Evolutionary conservation across 306 rosid species (phyloP), one percentile per base, ranked within the genome.

Genomic region (Glycine latifolia): DNA sequence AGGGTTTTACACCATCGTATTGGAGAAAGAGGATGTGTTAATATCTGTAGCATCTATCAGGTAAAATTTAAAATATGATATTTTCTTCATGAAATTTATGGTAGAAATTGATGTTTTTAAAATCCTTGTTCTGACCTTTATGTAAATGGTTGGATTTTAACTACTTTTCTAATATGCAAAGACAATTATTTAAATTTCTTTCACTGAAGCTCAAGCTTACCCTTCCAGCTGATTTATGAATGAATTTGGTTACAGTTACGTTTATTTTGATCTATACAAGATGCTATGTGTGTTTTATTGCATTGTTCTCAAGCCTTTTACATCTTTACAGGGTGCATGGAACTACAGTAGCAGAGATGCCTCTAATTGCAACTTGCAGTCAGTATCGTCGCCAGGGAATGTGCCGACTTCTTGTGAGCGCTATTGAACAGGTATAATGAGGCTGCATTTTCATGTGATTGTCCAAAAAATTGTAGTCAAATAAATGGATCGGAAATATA

Each of bases 301-400:
- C 41, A 16, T 48, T 84, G 54, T 66, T 68, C 76, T 82, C 46
- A 46, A 59, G 76, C 65, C 49, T 46, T 81, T 58, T 62, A 56
- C 82, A 55, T 59, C 65, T 79, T 74, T 67, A 83, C 90, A 95
- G 99, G 90, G 88, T 95, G 83, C 98, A 95, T 82, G 99, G 99
- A 82, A 78, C 93, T 82, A 54, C 85, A 48, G 84, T 92, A 61
- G 99, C 99, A 47, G 99, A 95, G 91, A 92, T 95, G 99, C 99
- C 99, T 37, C 91, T 95, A 43, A 89, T 93, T 92, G 98, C 99
- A 66, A 95, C 99, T 81, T 91, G 97, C 86, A 95, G 99, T 80
- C 85, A 46, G 73, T 88, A 85, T 81, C 98, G 98, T 79, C 97
- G 98, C 67, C 96, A 87, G 86, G 99, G 99, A 89, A 95, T 95